Evolutionary conservation across 2,329 filamentous ascomycete species (phyloP).

Genomic region (Rhexocercosporidium sp.): DNA sequence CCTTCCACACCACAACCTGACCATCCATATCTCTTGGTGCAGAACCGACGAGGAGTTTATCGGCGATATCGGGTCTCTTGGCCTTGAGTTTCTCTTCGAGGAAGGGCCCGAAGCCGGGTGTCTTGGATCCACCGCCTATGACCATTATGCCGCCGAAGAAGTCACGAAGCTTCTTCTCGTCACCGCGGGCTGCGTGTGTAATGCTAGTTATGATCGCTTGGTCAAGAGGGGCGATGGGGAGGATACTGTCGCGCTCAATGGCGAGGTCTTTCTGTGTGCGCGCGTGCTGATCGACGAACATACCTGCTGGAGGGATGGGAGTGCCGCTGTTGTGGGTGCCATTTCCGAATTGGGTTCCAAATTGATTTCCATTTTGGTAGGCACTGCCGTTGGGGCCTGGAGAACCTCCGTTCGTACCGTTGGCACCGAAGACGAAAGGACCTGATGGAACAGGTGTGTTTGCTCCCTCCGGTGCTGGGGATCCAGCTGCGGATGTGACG

Average conservation of each 20-base stretch:
- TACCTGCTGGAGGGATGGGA: slow-evolving; percentile 43
- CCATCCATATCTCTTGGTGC: slow-evolving; percentile 94
- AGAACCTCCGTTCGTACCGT: slow-evolving; percentile 38
- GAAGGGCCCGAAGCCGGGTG: slow-evolving; percentile 77
- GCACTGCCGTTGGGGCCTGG: slow-evolving; percentile 36
- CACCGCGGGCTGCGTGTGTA: slow-evolving; percentile 81
- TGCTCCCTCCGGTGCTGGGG: slow-evolving; percentile 79
- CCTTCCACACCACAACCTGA: slow-evolving; percentile 98
- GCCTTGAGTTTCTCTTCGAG: slow-evolving; percentile 82
- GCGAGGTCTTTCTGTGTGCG: slow-evolving; percentile 54
- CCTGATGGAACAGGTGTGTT: slow-evolving; percentile 68
- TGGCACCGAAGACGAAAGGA: slow-evolving; percentile 57
- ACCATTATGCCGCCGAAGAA: slow-evolving; percentile 91
- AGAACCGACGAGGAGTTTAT: slow-evolving; percentile 65
- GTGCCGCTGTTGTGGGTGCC: slow-evolving; percentile 57
- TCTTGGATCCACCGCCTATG: slow-evolving; percentile 83
- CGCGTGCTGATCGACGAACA: slow-evolving; percentile 48
- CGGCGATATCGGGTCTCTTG: slow-evolving; percentile 63
- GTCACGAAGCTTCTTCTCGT: slow-evolving; percentile 92
- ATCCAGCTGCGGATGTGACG: slow-evolving; percentile 80
- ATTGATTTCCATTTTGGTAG: slow-evolving; percentile 36
- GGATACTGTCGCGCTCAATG: slow-evolving; percentile 75
- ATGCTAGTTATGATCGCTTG: slow-evolving; percentile 90
- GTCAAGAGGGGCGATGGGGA: slow-evolving; percentile 85
- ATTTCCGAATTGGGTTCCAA: slow-evolving; percentile 45